Evolutionary conservation across 768 basidiomycete species (phyloP), one percentile per base, ranked within the genome.

Genomic region (Pleurotus tuoliensis): DNA sequence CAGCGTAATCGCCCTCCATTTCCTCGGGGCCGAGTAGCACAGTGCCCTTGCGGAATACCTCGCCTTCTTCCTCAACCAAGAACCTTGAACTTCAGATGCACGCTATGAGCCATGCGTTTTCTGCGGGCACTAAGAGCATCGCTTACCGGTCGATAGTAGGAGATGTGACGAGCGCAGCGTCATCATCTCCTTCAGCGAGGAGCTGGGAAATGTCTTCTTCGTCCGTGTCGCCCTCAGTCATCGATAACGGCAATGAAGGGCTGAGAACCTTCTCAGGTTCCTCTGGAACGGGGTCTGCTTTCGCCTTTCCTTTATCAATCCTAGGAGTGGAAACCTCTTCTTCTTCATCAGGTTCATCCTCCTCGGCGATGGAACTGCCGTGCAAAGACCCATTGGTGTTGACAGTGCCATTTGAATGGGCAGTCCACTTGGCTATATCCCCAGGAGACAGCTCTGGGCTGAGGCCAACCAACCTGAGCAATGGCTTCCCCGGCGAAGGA

Each of bases 21-120:
- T 95, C 92, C 62, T 89, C 91, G 6, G 84, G 84, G 1, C 87
- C 86, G 7, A 92, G 75, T 16, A 98, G 74, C 3, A 87, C 87
- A 8, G 81, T 84, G 0, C 94, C 94, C 66, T 96, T 95, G 41
- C 95, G 78, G 75, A 98, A 98, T 40, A 98, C 89, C 71, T 98
- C 96, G 0, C 94, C 94, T 68, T 99, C 97, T 67, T 98, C 97
- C 55, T 86, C 90, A 0, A 95, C 88, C 87, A 90, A 92, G 51
- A 79, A 84, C 61, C 84, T 77, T 22, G 88, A 90, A 47, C 90
- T 88, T 52, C 9, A 59, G 40, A 44, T 15, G 8, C n/a, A 40
- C 41, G n/a, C 41, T 22, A 58, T 50, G 25, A 61, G 27, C 57
- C 16, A 45, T 25, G 25, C 58, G 24, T 22, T 22, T 22, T 0